Evolutionary conservation across 768 basidiomycete species (phyloP).

Genomic region (Podaxis sp.): DNA sequence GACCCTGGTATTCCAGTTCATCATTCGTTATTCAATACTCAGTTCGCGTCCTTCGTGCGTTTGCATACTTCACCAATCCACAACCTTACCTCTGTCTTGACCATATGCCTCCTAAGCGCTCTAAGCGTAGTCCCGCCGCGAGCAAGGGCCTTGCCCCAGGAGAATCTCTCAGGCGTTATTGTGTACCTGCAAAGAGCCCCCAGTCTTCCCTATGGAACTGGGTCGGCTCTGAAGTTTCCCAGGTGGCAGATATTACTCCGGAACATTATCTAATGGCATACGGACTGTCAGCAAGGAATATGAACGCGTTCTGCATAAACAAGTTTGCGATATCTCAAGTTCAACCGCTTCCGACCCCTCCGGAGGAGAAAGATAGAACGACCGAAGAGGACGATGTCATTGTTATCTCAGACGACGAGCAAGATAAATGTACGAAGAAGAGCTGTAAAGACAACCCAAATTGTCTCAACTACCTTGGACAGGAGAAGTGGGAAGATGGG

Average conservation of each 20-base stretch:
- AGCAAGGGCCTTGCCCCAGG: slow-evolving; percentile 54
- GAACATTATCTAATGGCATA: slow-evolving; percentile 67
- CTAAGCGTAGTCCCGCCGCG: slow-evolving; percentile 39
- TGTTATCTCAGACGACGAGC: slow-evolving; percentile 67
- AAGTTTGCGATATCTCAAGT: slow-evolving; percentile 33
- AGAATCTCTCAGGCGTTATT: slow-evolving; percentile 56
- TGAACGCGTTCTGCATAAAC: slow-evolving; percentile 52
- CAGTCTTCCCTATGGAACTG: slow-evolving; percentile 66
- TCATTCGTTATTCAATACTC: slow-evolving; percentile 3
- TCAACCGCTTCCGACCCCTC: slow-evolving; percentile 11
- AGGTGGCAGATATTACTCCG: slow-evolving; percentile 53
- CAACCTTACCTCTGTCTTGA: slow-evolving; percentile 7
- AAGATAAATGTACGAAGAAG: slow-evolving; percentile 49
- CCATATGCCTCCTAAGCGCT: slow-evolving; percentile 58
- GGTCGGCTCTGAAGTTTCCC: slow-evolving; percentile 64
- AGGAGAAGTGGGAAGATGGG: slow-evolving; percentile 75
- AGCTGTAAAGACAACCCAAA: slow-evolving; percentile 73
- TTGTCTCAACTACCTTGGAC: slow-evolving; percentile 86
- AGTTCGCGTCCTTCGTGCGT: slow-evolving; percentile 10
- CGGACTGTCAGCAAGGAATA: slow-evolving; percentile 53
- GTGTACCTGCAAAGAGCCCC: slow-evolving; percentile 37
- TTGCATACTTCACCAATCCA: slow-evolving; percentile 5
- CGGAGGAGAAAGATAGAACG: slow-evolving; percentile 38
- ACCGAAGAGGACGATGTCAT: slow-evolving; percentile 65
- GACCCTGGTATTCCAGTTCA: background rate